Percentiles rank a stretch among this genome's conserved stretches.
These are phyloP conservation scores for Saksenaea vasiformis DNA, from an alignment of 371 early-diverging fungal genomes.

Conservation along the genomic window DNA sequence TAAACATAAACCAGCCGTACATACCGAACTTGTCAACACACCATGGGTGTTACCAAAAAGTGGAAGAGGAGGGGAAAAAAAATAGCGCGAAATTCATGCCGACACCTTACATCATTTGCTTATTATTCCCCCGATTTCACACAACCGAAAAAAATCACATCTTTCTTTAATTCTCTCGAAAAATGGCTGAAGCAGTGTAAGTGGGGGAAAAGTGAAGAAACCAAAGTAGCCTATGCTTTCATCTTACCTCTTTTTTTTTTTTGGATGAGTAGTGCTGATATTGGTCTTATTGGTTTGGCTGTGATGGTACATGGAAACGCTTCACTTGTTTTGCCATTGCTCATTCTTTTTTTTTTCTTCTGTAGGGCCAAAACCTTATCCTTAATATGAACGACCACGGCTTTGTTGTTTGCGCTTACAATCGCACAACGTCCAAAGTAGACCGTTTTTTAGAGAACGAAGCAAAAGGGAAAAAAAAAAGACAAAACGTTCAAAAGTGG, in stretches of 20 bases:
- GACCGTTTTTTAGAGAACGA: constrained; percentile 92
- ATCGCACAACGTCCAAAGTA: constrained; percentile 96
- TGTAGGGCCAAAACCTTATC: constrained; percentile 97
- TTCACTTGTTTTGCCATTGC: not conserved
- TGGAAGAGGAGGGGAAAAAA: too few relatives aligned
- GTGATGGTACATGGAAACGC: constrained; percentile 84
- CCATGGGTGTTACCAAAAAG: too few relatives aligned
- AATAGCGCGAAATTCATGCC: not conserved
- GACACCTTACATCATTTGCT: constrained; percentile 3
- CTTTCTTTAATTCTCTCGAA: too few relatives aligned
- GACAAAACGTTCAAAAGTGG: too few relatives aligned
- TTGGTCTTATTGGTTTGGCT: constrained; percentile 99
- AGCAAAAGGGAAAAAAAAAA: constrained; percentile 77
- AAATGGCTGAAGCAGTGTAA: constrained; percentile 21
- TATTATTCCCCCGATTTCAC: not conserved
- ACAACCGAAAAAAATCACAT: too few relatives aligned
- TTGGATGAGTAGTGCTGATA: constrained; percentile 80
- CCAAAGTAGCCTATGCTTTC: not conserved
- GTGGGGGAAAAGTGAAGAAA: too few relatives aligned
- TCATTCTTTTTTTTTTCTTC: not conserved
- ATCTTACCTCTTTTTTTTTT: not conserved
- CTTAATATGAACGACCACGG: constrained; percentile 99
- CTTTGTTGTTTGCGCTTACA: constrained; percentile 92
- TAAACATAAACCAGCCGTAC: too few relatives aligned
- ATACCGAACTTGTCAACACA: too few relatives aligned